Base-by-base conservation (phyloP, 2,329 filamentous ascomycete genomes). In the Phoma sp. region DNA sequence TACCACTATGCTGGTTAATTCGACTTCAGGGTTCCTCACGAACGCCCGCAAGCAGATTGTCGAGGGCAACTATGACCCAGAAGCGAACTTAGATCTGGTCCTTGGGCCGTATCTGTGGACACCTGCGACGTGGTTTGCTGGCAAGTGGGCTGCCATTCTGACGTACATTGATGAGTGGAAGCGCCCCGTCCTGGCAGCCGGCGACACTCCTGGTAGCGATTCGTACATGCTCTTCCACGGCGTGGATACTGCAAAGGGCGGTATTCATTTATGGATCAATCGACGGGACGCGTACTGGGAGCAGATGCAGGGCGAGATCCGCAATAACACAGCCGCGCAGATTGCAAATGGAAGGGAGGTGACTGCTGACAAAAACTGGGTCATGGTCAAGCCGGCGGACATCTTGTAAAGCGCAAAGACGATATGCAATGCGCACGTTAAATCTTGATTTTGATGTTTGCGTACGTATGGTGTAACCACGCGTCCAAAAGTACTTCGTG, bases 151-250 rank as follows among this genome's bases (percentile, higher is more conserved):
- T 21, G 69, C 67, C 12, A 64, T 70, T 13, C 40, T 72, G 25
- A 71, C 67, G 13, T 72, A 72, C 37, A 69, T 72, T 22, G 65
- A 69, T 41, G 47, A 64, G 19, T 72, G 69, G 69, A 70, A 70
- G 45, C 61, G 67, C n/a, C 69, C 69, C 2, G 47, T 71, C 3
- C 39, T 72, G 13, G 69, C 60, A 7, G 68, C 58, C 13, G 69
- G 69, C 19, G 68, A 72, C 32, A 72, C 68, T 22, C 69, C 69
- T 12, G 68, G 69, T 25, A 68, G 65, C 21, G 69, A 70, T 54
- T 66, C 67, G 19, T 72, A 69, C 46, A 72, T 72, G 69, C 59
- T 67, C 2, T 70, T 72, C 46, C 67, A 72, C 35, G 68, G 67
- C 6, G 68, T 72, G 0, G 69, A 72, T 31, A 62, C 59, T 3